Conservation (phyloP, 2,329 filamentous ascomycete species). For the Ascochyta rabiei region DNA sequence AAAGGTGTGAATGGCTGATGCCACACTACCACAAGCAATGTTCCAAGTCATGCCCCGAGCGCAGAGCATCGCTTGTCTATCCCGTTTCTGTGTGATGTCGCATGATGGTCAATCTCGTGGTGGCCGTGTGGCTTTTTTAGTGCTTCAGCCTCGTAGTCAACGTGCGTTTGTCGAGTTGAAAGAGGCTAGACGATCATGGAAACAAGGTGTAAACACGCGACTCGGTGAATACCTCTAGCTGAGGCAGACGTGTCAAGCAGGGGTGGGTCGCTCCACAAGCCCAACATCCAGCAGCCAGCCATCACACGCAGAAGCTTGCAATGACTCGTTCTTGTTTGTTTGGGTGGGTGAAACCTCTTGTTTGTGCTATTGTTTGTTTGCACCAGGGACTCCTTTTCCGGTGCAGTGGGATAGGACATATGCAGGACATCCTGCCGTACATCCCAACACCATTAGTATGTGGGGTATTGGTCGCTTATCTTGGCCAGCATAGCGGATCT, state of each 20-base stretch:
- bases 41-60: constrained; percentile 3
- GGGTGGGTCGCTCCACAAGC: not conserved
- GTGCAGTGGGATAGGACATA: not conserved
- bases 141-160: not conserved
- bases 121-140: constrained; percentile 13
- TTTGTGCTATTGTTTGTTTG: constrained; percentile 4
- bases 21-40: not conserved
- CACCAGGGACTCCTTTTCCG: not conserved
- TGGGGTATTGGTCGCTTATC: constrained; percentile 1
- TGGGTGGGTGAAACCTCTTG: not conserved
- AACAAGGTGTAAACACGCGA: constrained; percentile 5
- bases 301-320: not conserved
- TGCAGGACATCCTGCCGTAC: not conserved
- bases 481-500: not conserved
- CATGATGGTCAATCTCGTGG: constrained; percentile 3
- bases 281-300: constrained; percentile 6
- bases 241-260: constrained; percentile 2
- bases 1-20: not conserved
- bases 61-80: not conserved
- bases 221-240: constrained; percentile 5
- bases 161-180: constrained; percentile 1
- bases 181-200: constrained; percentile 8
- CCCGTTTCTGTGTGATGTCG: not conserved
- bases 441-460: not conserved
- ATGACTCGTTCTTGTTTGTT: constrained; percentile 5